Conservation (phyloP, 169 alveolate genomes). For the Besnoitia besnoiti region DNA sequence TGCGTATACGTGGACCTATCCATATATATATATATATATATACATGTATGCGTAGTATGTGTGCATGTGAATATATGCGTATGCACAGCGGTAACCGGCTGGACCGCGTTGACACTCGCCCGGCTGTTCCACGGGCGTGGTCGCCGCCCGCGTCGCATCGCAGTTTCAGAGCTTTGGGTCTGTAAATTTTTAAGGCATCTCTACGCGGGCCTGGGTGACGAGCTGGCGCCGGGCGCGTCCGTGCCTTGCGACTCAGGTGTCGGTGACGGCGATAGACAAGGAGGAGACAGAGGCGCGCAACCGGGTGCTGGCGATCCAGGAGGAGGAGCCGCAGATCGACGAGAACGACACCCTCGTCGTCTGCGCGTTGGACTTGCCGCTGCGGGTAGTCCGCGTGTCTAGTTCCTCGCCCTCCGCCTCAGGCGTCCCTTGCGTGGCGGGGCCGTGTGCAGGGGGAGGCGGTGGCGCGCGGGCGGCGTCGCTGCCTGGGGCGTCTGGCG, state of each 20-base stretch:
- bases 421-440: background rate
- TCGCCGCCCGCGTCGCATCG: too few relatives aligned
- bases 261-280: conserved; percentile 19
- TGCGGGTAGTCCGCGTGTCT: conserved; percentile 14
- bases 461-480: too few relatives aligned
- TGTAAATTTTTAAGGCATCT: background rate
- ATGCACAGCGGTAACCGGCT: too few relatives aligned
- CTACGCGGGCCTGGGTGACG: too few relatives aligned
- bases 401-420: background rate
- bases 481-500: background rate
- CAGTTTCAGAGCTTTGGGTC: background rate
- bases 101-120: too few relatives aligned
- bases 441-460: too few relatives aligned
- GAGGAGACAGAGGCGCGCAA: conserved; percentile 27
- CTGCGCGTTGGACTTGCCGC: conserved; percentile 46
- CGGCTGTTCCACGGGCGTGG: too few relatives aligned
- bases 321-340: conserved; percentile 26
- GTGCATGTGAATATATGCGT: too few relatives aligned
- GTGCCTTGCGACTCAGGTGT: background rate
- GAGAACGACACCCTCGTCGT: conserved; percentile 47
- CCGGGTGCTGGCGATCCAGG: conserved; percentile 42
- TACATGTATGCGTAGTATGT: too few relatives aligned
- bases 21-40: too few relatives aligned
- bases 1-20: too few relatives aligned
- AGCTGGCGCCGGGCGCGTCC: too few relatives aligned